A percentile compares a stretch with the other conserved stretches of the same genome.
These are phyloP conservation scores for Aspergillus quadricinctus DNA, from an alignment of 2,329 filamentous ascomycete species.

Conservation along the genomic window DNA sequence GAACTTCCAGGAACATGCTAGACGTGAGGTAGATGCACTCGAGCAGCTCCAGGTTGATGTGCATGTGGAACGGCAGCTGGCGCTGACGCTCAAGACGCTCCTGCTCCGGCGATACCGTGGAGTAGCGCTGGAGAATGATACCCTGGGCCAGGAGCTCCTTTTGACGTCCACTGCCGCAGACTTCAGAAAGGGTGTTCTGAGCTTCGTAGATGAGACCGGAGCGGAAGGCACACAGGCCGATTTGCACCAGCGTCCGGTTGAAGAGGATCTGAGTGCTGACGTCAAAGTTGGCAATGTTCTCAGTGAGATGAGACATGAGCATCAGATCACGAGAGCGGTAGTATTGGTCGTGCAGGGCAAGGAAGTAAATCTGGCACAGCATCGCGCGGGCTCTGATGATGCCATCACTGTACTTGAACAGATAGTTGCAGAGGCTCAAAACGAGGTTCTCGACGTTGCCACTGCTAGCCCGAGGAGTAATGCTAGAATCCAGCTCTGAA, in stretches of 20 bases:
- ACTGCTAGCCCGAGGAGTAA: slow-evolving; percentile 68
- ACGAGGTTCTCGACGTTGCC: slow-evolving; percentile 69
- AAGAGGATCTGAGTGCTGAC: slow-evolving; percentile 96
- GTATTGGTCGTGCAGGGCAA: slow-evolving; percentile 95
- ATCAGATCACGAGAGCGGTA: slow-evolving; percentile 98
- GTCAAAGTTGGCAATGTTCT: slow-evolving; percentile 95
- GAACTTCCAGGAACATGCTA: slow-evolving; percentile 98
- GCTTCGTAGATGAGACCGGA: slow-evolving; percentile 95
- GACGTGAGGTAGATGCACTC: slow-evolving; percentile 98
- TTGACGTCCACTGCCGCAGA: slow-evolving; percentile 93
- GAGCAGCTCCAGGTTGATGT: slow-evolving; percentile 97
- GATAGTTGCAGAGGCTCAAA: slow-evolving; percentile 85
- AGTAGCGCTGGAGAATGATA: slow-evolving; percentile 96
- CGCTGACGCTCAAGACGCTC: slow-evolving; percentile 95
- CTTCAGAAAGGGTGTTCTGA: slow-evolving; percentile 95
- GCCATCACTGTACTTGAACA: slow-evolving; percentile 90
- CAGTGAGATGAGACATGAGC: slow-evolving; percentile 98
- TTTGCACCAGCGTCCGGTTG: slow-evolving; percentile 96
- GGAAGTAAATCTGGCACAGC: slow-evolving; percentile 98
- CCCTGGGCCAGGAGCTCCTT: slow-evolving; percentile 98
- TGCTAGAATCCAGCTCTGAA: slow-evolving; percentile 64
- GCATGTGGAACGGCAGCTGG: slow-evolving; percentile 99
- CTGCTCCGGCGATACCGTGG: slow-evolving; percentile 93
- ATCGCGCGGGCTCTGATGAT: slow-evolving; percentile 95
- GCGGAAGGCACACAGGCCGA: slow-evolving; percentile 96